Base-by-base conservation (phyloP, 75 land plant species). In the Selaginella moellendorffii region DNA sequence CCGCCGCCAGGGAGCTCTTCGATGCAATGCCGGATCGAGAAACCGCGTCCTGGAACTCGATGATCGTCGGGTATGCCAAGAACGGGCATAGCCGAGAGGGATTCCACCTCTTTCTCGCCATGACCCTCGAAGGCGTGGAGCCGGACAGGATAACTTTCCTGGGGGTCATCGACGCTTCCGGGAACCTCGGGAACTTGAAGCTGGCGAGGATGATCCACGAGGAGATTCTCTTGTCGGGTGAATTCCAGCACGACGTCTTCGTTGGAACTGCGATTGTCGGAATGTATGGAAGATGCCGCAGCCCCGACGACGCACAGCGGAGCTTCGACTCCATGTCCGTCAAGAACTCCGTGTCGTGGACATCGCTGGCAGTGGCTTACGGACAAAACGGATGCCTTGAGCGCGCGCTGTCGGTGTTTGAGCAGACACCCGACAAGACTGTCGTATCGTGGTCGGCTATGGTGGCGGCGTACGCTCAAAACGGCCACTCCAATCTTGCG, bases 131-230 rank as follows among this genome's bases (percentile, higher is more conserved):
- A 56, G 21, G 23, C 8, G 21, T 9, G 59, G 9, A 24, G 59
- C 59, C 59, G 5, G n/a, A 56, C 21, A 56, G 59, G n/a, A n/a
- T 56, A 24, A 56, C 59, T 8, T 56, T 56, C n/a, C 59, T 56
- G 21, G 59, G 23, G 21, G 9, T 56, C 9, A 19, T 56, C 5
- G 59, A 56, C 59, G 14, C 46, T 5, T 36, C 10, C 14, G 46
- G 46, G 14, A 36, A 36, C 10, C 46, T 36, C 14, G 46, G 46
- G 5, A 5, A 14, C 10, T 36, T 36, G 46, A 36, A 14, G 14
- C 10, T 5, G 46, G 46, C 46, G 10, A 14, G 14, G 46, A 5
- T 36, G 5, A 36, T 36, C 10, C 46, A 36, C 46, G 5, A 5
- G 5, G 46, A 36, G 14, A 14, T 36, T 36, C 10, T 5, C 46